Base-by-base conservation (phyloP, 1,284 basidiomycete genomes). In the Rhodotorula mucilaginosa region DNA sequence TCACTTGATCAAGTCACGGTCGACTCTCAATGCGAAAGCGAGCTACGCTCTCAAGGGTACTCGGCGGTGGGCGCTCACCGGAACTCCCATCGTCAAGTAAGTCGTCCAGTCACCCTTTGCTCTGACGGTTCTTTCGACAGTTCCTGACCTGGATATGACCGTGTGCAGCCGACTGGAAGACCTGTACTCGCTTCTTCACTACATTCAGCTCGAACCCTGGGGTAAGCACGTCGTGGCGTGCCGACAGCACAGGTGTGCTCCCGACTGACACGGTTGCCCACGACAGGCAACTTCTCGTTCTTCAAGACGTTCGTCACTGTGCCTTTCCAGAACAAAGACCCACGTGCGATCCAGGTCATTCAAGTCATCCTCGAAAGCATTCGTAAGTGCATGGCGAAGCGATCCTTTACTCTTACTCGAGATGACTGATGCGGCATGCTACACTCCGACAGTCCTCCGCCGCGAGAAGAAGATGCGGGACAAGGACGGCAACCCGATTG, bases 401-500 rank as follows among this genome's bases (percentile, higher is more conserved):
- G 7, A 19, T 64, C n/a, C 26, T 21, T 21, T 47, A 21, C 23
- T 46, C 29, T 26, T 46, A 7, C 58, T 39, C 48, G 23, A 0
- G 21, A 21, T 26, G 21, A 5, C 63, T 29, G 8, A 13, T 12
- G 29, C 13, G 19, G 4, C 21, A 10, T 8, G 10, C 12, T 44
- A 44, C 39, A 44, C 7, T 10, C 7, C 5, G 34, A 70, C 73
- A 65, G 75, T 99, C 6, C 84, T 99, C 3, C 87, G 96, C n/a
- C 86, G 96, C 72, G 95, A 98, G 81, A 99, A 99, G 84, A 90
- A 87, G 70, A 97, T 94, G 91, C 88, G 87, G 59, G 96, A 97
- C 82, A 86, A 84, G 58, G 88, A 95, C 77, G 96, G 96, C 3
- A 89, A 91, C 63, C 87, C 86, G 57, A 97, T 99, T 58, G 93